Evolutionary conservation across 73 alveolate genomes (phyloP), one percentile per base, ranked within the genome.

Genomic region (Paramecium primaurelia): DNA sequence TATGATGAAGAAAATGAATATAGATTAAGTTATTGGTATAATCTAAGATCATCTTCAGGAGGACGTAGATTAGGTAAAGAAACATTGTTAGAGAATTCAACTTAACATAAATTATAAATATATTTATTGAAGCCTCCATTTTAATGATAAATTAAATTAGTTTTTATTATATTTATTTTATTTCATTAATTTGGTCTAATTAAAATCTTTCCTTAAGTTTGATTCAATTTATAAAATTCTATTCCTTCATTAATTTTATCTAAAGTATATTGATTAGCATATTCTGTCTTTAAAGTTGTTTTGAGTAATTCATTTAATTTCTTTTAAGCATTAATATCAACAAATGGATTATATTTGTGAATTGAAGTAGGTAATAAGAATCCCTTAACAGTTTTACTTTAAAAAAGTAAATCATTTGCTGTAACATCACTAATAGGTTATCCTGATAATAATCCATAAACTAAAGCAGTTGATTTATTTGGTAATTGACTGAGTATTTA

Each of bases 401-500:
- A 83, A 36, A 86, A 94, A 32, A 91, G 92, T 77, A 93, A 84
- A 69, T 93, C 93, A 75, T 51, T 38, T 26, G 93, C 86, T 8
- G 93, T 45, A 11, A 92, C 90, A 45, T 86, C 91, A 59, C 92
- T 59, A 25, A 59, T 44, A 49, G 25, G 22, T 71, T 71, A 40
- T 45, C 71, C 92, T 18, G 94, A 86, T 30, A 93, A 75, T 32
- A 38, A 32, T 34, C 96, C 96, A 93, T 93, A 93, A 75, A 93
- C 95, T 11, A 73, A 93, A 7, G 89, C 87, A 1, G 95, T 60
- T 2, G 94, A 71, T 14, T 92, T 77, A 44, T 49, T 88, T 16
- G 98, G 98, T 96, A 97, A 92, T 12, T 30, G 20, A 8, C 92
- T 93, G 20, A 96, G 85, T 49, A 97, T 77, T 34, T 64, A 34